Evolutionary conservation across 129 eudicot genomes (phyloP).

Genomic region (sunflower (Helianthus annuus)): HanXRQr2.0-SUNRISE NC_035441.2:174845651-174846150

Average conservation of each 20-base stretch:
- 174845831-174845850: constrained; percentile 60
- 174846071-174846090: constrained; percentile 82
- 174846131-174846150: constrained; percentile 67
- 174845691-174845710: constrained; percentile 64
- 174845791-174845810: constrained; percentile 73
- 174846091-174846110: constrained; percentile 84
- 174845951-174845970: constrained; percentile 89
- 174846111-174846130: constrained; percentile 85
- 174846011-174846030: constrained; percentile 55
- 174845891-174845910: constrained; percentile 35
- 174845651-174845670: constrained; percentile 90
- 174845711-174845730: constrained; percentile 55
- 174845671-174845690: constrained; percentile 85
- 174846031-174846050: constrained; percentile 55
- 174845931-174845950: constrained; percentile 61
- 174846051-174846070: constrained; percentile 82
- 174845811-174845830: constrained; percentile 65
- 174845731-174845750: constrained; percentile 61
- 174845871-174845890: constrained; percentile 53
- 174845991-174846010: constrained; percentile 29
- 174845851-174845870: constrained; percentile 57
- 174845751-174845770: constrained; percentile 62
- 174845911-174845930: constrained; percentile 16
- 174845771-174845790: constrained; percentile 54
- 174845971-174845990: constrained; percentile 55